These are phyloP conservation scores for Backusella parvicylindrica DNA, from an alignment of 192 early-diverging fungal genomes.

Conservation along the genomic window DNA sequence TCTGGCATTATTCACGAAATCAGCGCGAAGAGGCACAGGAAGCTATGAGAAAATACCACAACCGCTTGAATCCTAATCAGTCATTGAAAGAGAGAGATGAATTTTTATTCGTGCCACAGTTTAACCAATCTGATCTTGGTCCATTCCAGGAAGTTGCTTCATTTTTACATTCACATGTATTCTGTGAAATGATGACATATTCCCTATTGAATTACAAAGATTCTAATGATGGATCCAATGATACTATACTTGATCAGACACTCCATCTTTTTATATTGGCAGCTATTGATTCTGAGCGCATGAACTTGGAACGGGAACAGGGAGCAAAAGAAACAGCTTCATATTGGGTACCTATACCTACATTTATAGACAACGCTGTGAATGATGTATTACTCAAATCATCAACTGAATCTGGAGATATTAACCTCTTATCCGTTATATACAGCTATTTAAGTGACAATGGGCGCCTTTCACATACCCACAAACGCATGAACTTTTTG, in stretches of 20 bases:
- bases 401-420: slow-evolving; percentile 35
- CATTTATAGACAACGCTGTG: slow-evolving; percentile 48
- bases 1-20: slow-evolving; percentile 90
- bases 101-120: slow-evolving; percentile 46
- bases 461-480: slow-evolving; percentile 65
- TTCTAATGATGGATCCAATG: slow-evolving; percentile 25
- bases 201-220: slow-evolving; percentile 66
- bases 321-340: not conserved
- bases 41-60: slow-evolving; percentile 49
- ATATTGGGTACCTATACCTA: not conserved
- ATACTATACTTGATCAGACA: slow-evolving; percentile 73
- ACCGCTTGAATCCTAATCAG: not conserved
- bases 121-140: slow-evolving; percentile 49
- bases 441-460: slow-evolving; percentile 63
- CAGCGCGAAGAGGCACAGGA: slow-evolving; percentile 89
- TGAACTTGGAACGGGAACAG: not conserved
- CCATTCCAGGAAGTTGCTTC: slow-evolving; percentile 69
- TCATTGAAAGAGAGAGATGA: slow-evolving; percentile 29
- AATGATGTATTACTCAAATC: slow-evolving; percentile 28
- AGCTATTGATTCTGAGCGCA: slow-evolving; percentile 40
- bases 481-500: slow-evolving; percentile 68
- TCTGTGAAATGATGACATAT: slow-evolving; percentile 77
- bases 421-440: slow-evolving; percentile 67
- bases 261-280: slow-evolving; percentile 79
- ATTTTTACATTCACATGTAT: slow-evolving; percentile 66